These are phyloP conservation scores for Metschnikowia arizonensis DNA, from an alignment of 805 yeast species.

Conservation along the genomic window DNA sequence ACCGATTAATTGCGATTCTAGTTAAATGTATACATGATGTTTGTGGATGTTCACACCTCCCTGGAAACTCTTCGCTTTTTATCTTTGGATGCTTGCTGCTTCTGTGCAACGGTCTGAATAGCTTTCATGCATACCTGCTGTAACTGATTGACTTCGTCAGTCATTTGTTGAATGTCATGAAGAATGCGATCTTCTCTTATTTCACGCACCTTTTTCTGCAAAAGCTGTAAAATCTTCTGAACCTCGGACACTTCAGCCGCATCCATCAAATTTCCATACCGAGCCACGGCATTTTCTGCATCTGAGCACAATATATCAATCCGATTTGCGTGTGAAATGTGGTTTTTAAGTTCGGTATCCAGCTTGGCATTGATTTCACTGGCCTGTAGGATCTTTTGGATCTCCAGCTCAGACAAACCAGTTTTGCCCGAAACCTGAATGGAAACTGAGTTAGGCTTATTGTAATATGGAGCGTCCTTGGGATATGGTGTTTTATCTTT, in stretches of 20 bases:
- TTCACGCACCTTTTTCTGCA: constrained; percentile 31
- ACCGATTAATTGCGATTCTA: constrained; percentile 26
- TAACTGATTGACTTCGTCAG: constrained; percentile 34
- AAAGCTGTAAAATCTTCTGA: constrained; percentile 14
- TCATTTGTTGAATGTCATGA: constrained; percentile 32
- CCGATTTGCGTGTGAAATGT: constrained; percentile 69
- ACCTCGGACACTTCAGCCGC: constrained; percentile 44
- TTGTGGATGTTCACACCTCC: neutral
- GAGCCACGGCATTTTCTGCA: constrained; percentile 79
- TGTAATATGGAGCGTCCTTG: constrained; percentile 31
- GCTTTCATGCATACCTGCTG: constrained; percentile 37
- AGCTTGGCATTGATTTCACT: constrained; percentile 58
- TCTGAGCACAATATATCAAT: constrained; percentile 80
- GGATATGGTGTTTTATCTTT: constrained; percentile 47
- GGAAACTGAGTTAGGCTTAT: constrained; percentile 50
- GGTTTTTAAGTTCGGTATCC: constrained; percentile 57
- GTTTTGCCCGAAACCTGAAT: constrained; percentile 46
- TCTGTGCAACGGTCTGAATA: constrained; percentile 37
- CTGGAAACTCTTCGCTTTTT: neutral
- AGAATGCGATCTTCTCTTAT: constrained; percentile 28
- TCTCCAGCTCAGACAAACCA: constrained; percentile 67
- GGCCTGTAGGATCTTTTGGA: constrained; percentile 57
- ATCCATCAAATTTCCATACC: constrained; percentile 52
- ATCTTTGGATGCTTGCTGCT: constrained; percentile 22
- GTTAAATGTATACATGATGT: constrained; percentile 4